Base-by-base conservation (phyloP, 345 rosid genomes). In the Moricandia moricandioides region DNA sequence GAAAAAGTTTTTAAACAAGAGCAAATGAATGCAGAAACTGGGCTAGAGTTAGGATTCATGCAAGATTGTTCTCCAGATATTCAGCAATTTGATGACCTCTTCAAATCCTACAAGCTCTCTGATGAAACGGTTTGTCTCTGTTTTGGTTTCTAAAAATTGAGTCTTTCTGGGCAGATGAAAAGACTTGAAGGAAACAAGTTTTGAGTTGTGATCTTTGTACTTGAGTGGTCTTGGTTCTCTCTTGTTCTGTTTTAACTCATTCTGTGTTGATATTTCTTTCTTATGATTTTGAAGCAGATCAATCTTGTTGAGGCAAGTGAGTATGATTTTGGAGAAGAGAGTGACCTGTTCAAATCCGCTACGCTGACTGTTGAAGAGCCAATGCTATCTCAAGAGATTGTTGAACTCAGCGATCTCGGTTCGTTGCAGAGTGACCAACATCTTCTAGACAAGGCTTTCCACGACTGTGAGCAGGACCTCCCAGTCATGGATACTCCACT, bases 291-390 rank as follows among this genome's bases (percentile, higher is more conserved):
- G 47, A 75, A 34, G 71, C 74, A 85, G 90, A 81, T 70, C 79
- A 76, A 84, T 73, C 67, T 78, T 72, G 65, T 77, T 39, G 83
- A 65, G 76, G 54, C 74, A 21, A 74, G 86, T 31, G 97, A 95
- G 75, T 90, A 86, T 83, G 90, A 90, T 81, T 78, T 90, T 21
- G 97, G 90, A 77, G 92, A 81, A 59, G 96, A 82, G 78, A 88
- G 93, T 54, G 97, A 95, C 78, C 74, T 95, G 45, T 92, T 95
- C 84, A 87, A 87, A 81, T 88, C 97, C 67, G 92, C 97, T 2
- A 90, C 88, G 67, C 87, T 87, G 34, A 84, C 85, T 71, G 83
- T 89, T 1, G 97, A 90, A 83, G 92, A 89, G 71, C 84, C 90
- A 61, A 62, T 82, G 12, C 49, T 78, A 82, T 79, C 89, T 8